A percentile compares a stretch with the other conserved stretches of the same genome.
phyloP scores from a whole-genome alignment of 768 basidiomycete species.

The Lactifluus echinatus region DNA sequence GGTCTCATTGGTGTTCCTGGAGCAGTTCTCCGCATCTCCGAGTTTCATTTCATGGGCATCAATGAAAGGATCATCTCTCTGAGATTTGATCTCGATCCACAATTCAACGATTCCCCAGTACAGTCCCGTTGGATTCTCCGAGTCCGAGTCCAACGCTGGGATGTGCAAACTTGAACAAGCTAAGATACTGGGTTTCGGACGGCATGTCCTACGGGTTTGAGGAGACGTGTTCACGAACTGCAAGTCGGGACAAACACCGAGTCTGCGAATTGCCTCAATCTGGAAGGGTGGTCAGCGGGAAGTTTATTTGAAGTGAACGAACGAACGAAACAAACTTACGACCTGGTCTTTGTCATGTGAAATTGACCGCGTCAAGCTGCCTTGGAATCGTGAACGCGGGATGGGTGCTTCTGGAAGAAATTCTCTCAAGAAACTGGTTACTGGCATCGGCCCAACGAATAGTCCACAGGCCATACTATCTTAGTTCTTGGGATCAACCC shows the following conservation, averaged over 20 bases:
- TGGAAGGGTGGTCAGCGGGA: background rate
- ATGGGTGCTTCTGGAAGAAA: background rate
- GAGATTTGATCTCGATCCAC: background rate
- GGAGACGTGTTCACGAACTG: background rate
- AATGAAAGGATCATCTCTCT: background rate
- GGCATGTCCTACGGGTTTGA: too few species aligned
- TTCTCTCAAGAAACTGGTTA: background rate
- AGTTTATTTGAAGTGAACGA: background rate
- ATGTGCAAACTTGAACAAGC: background rate
- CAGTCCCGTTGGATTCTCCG: background rate
- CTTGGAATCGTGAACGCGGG: background rate
- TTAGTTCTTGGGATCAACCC: too few species aligned
- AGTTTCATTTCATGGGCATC: too few species aligned
- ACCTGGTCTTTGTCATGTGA: background rate
- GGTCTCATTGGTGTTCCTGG: too few species aligned
- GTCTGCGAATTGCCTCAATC: background rate
- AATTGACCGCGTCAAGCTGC: too few species aligned
- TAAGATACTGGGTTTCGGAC: too few species aligned
- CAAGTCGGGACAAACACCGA: background rate
- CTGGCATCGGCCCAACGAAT: background rate
- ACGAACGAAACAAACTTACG: too few species aligned
- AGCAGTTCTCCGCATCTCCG: too few species aligned
- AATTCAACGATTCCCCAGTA: background rate
- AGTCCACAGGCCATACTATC: too few species aligned
- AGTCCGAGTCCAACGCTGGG: background rate